Conservation (phyloP, 768 basidiomycete genomes). For the Lentinula guzmanii region DNA sequence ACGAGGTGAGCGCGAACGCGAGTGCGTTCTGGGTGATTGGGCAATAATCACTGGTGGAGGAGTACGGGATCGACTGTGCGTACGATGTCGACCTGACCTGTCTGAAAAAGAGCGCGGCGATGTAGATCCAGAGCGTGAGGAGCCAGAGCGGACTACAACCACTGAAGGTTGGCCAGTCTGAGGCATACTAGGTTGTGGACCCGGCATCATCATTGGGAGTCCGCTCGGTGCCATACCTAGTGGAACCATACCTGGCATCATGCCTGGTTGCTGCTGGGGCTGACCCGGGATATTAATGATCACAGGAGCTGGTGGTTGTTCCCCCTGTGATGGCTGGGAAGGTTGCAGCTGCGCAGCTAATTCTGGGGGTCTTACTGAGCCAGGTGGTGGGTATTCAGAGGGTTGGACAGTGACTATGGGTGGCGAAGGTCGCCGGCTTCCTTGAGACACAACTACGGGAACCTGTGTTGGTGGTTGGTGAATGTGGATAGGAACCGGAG, state of each 20-base stretch:
- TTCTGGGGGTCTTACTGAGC: constrained; percentile 20
- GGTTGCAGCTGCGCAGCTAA: background rate
- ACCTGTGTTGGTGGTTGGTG: constrained; percentile 9
- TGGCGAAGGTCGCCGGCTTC: constrained; percentile 5
- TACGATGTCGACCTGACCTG: background rate
- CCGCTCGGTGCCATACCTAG: constrained; percentile 1
- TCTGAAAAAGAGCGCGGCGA: background rate
- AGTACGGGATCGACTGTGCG: background rate
- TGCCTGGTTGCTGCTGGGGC: constrained; percentile 14
- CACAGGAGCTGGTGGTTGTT: constrained; percentile 16
- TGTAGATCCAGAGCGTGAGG: background rate
- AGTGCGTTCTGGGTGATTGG: constrained; percentile 5
- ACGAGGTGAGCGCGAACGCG: constrained; percentile 10
- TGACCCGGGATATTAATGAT: constrained; percentile 22
- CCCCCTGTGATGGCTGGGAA: constrained; percentile 14
- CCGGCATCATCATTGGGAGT: background rate
- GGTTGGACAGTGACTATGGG: constrained; percentile 10
- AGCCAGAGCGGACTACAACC: background rate
- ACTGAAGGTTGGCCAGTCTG: constrained; percentile 1
- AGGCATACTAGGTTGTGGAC: background rate
- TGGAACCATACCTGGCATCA: background rate
- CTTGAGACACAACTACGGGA: constrained; percentile 13
- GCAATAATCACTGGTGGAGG: constrained; percentile 4
- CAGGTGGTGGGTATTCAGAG: constrained; percentile 11
- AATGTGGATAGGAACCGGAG: constrained; percentile 10